phyloP scores from a whole-genome alignment of 2,329 filamentous ascomycete genomes.

The Biscogniauxia marginata region DNA sequence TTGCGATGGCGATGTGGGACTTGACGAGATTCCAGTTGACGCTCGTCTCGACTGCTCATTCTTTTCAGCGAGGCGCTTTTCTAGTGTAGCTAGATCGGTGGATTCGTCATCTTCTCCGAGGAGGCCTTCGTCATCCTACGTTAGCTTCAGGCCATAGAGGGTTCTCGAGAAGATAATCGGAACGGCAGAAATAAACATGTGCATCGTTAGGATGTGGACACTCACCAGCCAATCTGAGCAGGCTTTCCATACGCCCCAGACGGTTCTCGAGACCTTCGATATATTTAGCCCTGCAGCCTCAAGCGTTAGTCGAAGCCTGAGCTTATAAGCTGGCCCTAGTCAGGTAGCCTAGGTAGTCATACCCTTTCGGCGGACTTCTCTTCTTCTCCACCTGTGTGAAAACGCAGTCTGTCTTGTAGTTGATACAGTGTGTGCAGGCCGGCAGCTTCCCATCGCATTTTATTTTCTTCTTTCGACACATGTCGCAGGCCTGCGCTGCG shows the following conservation, averaged over 20 bases:
- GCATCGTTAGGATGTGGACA: conserved; percentile 6
- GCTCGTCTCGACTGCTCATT: conserved; percentile 49
- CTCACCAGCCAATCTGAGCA: conserved; percentile 76
- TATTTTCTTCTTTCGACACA: conserved; percentile 69
- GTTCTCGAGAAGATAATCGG: background rate
- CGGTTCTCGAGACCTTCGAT: conserved; percentile 96
- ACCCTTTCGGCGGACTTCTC: conserved; percentile 95
- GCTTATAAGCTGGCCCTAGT: background rate
- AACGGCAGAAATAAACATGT: background rate
- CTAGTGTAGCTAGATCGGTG: conserved; percentile 83
- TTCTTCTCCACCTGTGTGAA: conserved; percentile 99
- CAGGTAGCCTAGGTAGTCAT: conserved; percentile 33
- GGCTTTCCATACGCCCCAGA: conserved; percentile 90
- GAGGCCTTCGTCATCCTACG: conserved; percentile 51
- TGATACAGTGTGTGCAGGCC: conserved; percentile 91
- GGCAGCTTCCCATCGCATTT: conserved; percentile 97
- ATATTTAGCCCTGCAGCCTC: conserved; percentile 75
- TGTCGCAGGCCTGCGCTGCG: conserved; percentile 73
- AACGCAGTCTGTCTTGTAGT: conserved; percentile 96
- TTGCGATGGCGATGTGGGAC: conserved; percentile 52
- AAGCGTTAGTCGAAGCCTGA: conserved; percentile 3
- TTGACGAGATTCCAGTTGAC: conserved; percentile 47
- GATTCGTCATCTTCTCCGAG: conserved; percentile 83
- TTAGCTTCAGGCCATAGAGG: conserved; percentile 22
- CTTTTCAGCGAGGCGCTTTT: conserved; percentile 69